A percentile compares a stretch with the other conserved stretches of the same genome.
These are phyloP conservation scores for Leavenworthia alabamica DNA, from an alignment of 345 rosid genomes.

Conservation along the genomic window DNA sequence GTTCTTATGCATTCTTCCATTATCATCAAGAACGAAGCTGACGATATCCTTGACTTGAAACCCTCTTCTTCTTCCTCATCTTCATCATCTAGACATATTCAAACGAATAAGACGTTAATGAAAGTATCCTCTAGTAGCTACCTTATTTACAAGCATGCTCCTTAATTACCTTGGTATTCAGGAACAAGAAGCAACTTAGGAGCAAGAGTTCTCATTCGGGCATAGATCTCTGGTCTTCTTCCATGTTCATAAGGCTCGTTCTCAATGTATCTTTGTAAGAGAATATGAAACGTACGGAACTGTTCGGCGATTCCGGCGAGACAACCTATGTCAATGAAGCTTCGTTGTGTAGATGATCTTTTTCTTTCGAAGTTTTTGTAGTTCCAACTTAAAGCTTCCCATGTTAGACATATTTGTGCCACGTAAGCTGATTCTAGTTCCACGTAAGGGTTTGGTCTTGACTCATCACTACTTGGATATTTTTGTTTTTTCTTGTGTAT, in stretches of 20 bases:
- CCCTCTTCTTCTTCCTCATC: constrained; percentile 59
- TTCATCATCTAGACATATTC: constrained; percentile 37
- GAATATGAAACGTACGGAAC: constrained; percentile 89
- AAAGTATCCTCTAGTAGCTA: not conserved
- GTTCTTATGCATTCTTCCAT: constrained; percentile 92
- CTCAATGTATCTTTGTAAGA: constrained; percentile 78
- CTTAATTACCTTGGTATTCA: constrained; percentile 65
- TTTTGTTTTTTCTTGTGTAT: constrained; percentile 38
- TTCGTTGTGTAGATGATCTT: constrained; percentile 32
- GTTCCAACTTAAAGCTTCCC: constrained; percentile 97
- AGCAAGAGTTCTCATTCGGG: constrained; percentile 85
- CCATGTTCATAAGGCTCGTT: constrained; percentile 98
- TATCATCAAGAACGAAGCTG: constrained; percentile 70
- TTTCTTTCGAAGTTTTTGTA: constrained; percentile 74
- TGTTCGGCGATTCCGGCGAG: constrained; percentile 77
- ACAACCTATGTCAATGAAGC: constrained; percentile 58
- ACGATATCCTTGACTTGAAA: constrained; percentile 62
- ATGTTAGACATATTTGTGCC: constrained; percentile 86
- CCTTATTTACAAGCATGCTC: not conserved
- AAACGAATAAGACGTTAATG: not conserved
- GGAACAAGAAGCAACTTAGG: constrained; percentile 92
- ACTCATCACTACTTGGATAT: constrained; percentile 25
- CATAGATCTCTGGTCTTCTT: constrained; percentile 82
- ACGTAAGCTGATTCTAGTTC: constrained; percentile 86
- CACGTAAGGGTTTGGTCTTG: constrained; percentile 71